A percentile compares a stretch with the other conserved stretches of the same genome.
Evolutionary conservation across 495 filamentous ascomycete genomes (phyloP).

Genomic region (Hypomontagnella monticulosa): DNA sequence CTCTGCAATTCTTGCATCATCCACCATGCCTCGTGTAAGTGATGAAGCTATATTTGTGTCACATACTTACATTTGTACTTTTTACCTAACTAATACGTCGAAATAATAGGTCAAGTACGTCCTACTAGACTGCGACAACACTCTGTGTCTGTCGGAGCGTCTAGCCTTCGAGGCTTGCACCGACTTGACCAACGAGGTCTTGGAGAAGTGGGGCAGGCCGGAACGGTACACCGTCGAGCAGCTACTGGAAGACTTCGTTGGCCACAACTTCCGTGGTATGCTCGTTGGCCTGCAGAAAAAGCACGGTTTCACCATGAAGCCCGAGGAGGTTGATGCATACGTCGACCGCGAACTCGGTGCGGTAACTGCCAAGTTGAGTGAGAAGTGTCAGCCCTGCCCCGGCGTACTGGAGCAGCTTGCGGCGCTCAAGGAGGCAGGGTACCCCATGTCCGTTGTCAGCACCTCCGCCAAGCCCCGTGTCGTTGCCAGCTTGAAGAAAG

Average conservation of each 20-base stretch:
- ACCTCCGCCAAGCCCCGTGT: constrained; percentile 83
- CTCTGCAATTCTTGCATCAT: constrained; percentile 26
- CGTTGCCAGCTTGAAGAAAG: constrained; percentile 81
- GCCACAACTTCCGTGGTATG: constrained; percentile 97
- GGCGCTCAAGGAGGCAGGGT: constrained; percentile 68
- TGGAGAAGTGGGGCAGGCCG: constrained; percentile 69
- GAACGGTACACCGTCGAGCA: constrained; percentile 81
- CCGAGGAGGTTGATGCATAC: constrained; percentile 77
- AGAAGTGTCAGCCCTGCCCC: constrained; percentile 71
- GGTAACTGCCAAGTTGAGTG: constrained; percentile 86
- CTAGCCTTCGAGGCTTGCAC: constrained; percentile 95
- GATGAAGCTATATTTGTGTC: background rate
- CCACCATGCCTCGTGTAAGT: constrained; percentile 51
- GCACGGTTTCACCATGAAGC: constrained; percentile 73
- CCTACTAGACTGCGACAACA: constrained; percentile 98
- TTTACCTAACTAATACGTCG: constrained; percentile 20
- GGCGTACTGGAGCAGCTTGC: constrained; percentile 76
- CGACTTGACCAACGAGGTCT: constrained; percentile 90
- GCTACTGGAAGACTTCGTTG: constrained; percentile 90
- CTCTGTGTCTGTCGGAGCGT: constrained; percentile 89
- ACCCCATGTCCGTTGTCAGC: constrained; percentile 83
- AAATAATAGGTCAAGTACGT: constrained; percentile 73
- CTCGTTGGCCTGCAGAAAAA: constrained; percentile 74
- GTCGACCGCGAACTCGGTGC: constrained; percentile 82
- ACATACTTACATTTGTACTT: background rate